phyloP scores from a whole-genome alignment of 768 basidiomycete genomes.

The Kwoniella sp. region DNA sequence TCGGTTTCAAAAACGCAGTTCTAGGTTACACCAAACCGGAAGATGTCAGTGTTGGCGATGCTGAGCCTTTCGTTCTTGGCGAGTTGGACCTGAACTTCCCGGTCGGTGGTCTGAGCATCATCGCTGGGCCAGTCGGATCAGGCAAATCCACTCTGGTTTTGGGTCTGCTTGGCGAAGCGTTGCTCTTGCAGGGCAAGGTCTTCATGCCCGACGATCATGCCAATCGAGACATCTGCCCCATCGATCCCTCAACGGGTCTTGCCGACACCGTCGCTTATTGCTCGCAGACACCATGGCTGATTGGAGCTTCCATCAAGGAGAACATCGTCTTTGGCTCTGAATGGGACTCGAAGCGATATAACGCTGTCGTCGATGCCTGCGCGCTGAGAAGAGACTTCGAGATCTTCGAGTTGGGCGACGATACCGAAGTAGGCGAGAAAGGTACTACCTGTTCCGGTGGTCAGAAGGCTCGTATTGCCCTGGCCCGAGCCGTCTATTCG shows the following conservation, averaged over 20 bases:
- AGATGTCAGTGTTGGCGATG: slow-evolving; percentile 29
- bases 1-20: slow-evolving; percentile 56
- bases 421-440: slow-evolving; percentile 55
- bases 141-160: slow-evolving; percentile 53
- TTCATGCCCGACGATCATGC: slow-evolving; percentile 55
- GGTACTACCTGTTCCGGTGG: slow-evolving; percentile 54
- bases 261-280: slow-evolving; percentile 52
- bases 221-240: slow-evolving; percentile 45
- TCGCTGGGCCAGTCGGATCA: slow-evolving; percentile 50
- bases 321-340: slow-evolving; percentile 49
- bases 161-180: slow-evolving; percentile 51
- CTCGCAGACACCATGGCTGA: slow-evolving; percentile 51
- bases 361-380: slow-evolving; percentile 50
- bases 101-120: slow-evolving; percentile 41
- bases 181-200: slow-evolving; percentile 46
- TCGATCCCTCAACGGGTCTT: slow-evolving; percentile 51
- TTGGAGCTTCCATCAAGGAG: slow-evolving; percentile 52
- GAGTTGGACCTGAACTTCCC: slow-evolving; percentile 49
- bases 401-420: slow-evolving; percentile 60
- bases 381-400: slow-evolving; percentile 52
- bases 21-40: slow-evolving; percentile 39
- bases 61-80: slow-evolving; percentile 46
- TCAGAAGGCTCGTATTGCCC: slow-evolving; percentile 53
- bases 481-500: slow-evolving; percentile 53
- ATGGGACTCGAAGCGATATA: slow-evolving; percentile 52